These are phyloP conservation scores for Lactarius hengduanensis DNA, from an alignment of 768 basidiomycete species.

Conservation along the genomic window DNA sequence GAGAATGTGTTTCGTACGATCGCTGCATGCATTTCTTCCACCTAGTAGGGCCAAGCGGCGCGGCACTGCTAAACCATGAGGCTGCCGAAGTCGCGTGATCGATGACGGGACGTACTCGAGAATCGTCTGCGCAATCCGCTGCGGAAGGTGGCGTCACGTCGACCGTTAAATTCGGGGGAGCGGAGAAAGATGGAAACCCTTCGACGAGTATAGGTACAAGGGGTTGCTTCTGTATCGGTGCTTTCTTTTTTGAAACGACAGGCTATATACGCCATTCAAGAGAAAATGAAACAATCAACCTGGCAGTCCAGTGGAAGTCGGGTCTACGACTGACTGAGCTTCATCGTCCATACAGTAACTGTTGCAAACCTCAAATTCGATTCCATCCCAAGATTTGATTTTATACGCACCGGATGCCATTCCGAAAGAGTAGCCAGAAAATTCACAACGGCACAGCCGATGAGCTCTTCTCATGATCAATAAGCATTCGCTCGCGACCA, in stretches of 20 bases:
- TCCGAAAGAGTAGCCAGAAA: too few species aligned
- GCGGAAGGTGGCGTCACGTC: neutral
- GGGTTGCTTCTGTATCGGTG: neutral
- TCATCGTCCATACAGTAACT: neutral
- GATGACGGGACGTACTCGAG: neutral
- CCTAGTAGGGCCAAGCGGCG: neutral
- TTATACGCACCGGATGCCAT: neutral
- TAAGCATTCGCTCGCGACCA: neutral
- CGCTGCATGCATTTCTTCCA: neutral
- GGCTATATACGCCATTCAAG: neutral
- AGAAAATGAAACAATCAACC: neutral
- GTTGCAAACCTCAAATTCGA: neutral
- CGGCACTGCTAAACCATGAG: neutral
- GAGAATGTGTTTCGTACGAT: too few species aligned
- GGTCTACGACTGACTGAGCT: neutral
- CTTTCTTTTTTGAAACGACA: neutral
- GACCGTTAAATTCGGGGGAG: neutral
- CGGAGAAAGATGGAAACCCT: neutral
- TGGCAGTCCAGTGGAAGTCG: neutral
- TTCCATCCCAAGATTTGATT: neutral
- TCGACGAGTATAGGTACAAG: neutral
- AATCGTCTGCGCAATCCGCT: neutral
- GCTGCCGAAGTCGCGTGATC: neutral
- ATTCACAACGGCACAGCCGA: too few species aligned
- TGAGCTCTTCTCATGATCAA: too few species aligned